Evolutionary conservation across 352 stramenopile species (phyloP), one percentile per base, ranked within the genome.

Genomic region (Pythium dissotocum): DNA sequence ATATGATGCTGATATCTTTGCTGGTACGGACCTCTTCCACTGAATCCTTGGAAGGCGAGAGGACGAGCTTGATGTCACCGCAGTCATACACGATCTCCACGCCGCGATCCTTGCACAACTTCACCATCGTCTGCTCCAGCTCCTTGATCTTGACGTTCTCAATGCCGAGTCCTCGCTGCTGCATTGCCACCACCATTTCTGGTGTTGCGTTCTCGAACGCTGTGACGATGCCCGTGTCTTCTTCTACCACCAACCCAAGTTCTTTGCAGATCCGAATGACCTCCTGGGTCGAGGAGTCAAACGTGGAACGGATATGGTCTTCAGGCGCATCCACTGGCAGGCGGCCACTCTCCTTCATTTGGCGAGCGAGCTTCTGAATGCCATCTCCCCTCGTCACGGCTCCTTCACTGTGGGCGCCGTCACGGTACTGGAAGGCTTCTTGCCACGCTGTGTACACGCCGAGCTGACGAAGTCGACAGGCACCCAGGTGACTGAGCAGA

Each of bases 41-140:
- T 6, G 63, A 61, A 32, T 66, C 54, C 6, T 65, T 64, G 24
- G 54, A n/a, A 4, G 70, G 5, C 2, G 54, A 70, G 3, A 56
- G 12, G 0, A 58, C 12, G 0, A 76, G 56, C 28, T 56, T n/a
- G 14, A 76, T 36, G 33, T 70, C 70, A 8, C 64, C 70, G 16
- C 60, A 72, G 4, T 48, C 36, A 35, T 76, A 76, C 1, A 65
- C 40, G n/a, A 76, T 61, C 18, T 56, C 33, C 26, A 76, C 60
- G 2, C 61, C 61, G 21, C 60, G 60, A 12, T 61, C 54, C 8
- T 58, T 49, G 28, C 64, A 72, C n/a, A 76, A 14, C 42, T 60
- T 36, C 9, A 64, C 70, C 70, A 76, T 72, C n/a, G 70, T 69
- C 46, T 67, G 64, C 24, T 76, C 70, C 16, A 72, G 65, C 35